Conservation (phyloP, 441 rosid genomes). For the Jatropha multifida region DNA sequence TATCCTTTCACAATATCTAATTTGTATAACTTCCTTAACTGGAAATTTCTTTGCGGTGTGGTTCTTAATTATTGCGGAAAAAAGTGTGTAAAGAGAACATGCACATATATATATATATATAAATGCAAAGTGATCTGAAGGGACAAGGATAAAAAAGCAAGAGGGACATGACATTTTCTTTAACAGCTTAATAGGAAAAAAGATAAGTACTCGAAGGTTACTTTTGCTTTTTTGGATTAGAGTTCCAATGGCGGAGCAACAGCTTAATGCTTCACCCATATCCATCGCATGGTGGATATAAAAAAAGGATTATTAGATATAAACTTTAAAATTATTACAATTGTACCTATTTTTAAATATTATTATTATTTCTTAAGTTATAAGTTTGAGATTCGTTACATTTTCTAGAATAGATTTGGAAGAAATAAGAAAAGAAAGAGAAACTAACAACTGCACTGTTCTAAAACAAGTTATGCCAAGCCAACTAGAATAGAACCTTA, state of each 20-base stretch:
- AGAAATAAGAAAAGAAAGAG: no score
- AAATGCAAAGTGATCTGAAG: background rate
- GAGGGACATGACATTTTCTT: background rate
- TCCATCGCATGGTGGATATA: background rate
- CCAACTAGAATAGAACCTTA: no score
- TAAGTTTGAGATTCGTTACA: no score
- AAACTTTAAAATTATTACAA: background rate
- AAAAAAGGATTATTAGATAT: background rate
- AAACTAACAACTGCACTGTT: no score
- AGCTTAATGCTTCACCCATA: constrained; percentile 11
- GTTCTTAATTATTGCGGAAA: background rate
- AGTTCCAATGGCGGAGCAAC: background rate
- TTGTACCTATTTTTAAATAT: no score
- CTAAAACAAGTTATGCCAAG: no score
- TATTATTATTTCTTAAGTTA: no score
- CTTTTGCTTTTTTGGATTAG: background rate
- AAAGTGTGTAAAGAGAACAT: background rate
- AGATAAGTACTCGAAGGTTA: background rate
- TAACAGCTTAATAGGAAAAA: constrained; percentile 1
- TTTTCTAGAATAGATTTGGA: no score
- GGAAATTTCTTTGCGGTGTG: background rate
- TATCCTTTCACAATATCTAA: background rate
- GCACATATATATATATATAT: background rate
- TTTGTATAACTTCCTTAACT: background rate
- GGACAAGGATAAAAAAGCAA: background rate